Conservation (phyloP, 352 stramenopile genomes). For the Pythium diclinum region DNA sequence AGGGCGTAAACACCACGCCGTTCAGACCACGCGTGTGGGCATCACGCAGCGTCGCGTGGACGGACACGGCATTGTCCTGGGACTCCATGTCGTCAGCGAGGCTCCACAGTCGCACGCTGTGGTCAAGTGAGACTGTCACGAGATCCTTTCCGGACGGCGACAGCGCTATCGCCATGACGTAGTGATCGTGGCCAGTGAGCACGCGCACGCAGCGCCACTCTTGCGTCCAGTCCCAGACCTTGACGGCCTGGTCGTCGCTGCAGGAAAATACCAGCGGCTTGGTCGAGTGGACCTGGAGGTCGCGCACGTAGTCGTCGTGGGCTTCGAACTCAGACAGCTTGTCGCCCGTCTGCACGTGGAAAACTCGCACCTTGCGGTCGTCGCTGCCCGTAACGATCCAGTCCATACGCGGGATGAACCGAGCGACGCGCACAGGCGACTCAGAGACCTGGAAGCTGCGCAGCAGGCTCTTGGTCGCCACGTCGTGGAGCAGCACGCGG, state of each 20-base stretch:
- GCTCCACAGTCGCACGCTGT: constrained; percentile 85
- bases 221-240: constrained; percentile 90
- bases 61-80: neutral
- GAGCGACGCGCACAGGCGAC: constrained; percentile 65
- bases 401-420: constrained; percentile 86
- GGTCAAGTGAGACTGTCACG: constrained; percentile 89
- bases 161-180: constrained; percentile 94
- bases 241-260: constrained; percentile 93
- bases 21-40: constrained; percentile 92
- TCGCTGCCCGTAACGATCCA: constrained; percentile 87
- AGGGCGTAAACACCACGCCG: constrained; percentile 88
- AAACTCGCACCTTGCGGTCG: constrained; percentile 89
- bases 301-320: constrained; percentile 94
- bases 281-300: constrained; percentile 86
- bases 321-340: constrained; percentile 88
- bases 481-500: constrained; percentile 93
- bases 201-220: constrained; percentile 24
- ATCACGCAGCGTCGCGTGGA: constrained; percentile 23
- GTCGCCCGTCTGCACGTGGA: constrained; percentile 95
- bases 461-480: constrained; percentile 49
- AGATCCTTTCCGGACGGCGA: constrained; percentile 94
- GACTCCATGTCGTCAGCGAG: constrained; percentile 35
- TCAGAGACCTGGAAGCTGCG: constrained; percentile 91
- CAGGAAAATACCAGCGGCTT: constrained; percentile 83
- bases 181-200: constrained; percentile 82